Base-by-base conservation (phyloP, 441 rosid species). In the Rhodomyrtus psidioides region DNA sequence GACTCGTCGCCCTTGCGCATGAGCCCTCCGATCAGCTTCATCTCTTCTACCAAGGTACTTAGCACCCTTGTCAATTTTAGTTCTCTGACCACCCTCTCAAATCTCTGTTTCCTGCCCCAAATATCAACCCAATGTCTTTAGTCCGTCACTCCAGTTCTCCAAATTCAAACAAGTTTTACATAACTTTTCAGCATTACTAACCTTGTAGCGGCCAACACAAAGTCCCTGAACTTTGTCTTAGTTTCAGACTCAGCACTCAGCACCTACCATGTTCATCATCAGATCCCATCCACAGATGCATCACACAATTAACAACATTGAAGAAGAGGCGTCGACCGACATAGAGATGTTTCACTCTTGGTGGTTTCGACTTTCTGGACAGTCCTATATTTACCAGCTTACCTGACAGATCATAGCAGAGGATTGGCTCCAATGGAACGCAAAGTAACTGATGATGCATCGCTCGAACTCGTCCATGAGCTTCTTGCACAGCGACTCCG, bases 141-240 rank as follows among this genome's bases (percentile, higher is more conserved):
- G 79, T 19, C 79, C 79, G 19, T 26, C 49, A 39, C 44, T 65
- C 49, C 15, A 65, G 12, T 5, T 34, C 79, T 65, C 79, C 46
- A 65, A 12, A 34, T 34, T 34, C 34, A 2, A 2, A 39, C 76
- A 34, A 34, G 19, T 65, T 49, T 39, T 39, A 23, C 49, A 19
- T 65, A 65, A 23, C 39, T 65, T 17, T 21, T 17, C 55, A 53
- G 39, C n/a, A 39, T 55, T 14, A 76, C 58, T 85, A 82, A 95
- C 99, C 99, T 94, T 54, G 98, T 96, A 2, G 99, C 99, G 79
- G 96, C 96, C 93, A 95, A 91, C 55, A 97, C 90, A 4, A 93
- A 76, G 87, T 86, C 87, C 85, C 92, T 97, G 13, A 97, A 91
- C 92, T 94, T 95, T 55, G 92, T 89, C 70, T 90, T 88, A 85